These are phyloP conservation scores for Flammula alnicola DNA, from an alignment of 1,284 basidiomycete species.

Conservation along the genomic window DNA sequence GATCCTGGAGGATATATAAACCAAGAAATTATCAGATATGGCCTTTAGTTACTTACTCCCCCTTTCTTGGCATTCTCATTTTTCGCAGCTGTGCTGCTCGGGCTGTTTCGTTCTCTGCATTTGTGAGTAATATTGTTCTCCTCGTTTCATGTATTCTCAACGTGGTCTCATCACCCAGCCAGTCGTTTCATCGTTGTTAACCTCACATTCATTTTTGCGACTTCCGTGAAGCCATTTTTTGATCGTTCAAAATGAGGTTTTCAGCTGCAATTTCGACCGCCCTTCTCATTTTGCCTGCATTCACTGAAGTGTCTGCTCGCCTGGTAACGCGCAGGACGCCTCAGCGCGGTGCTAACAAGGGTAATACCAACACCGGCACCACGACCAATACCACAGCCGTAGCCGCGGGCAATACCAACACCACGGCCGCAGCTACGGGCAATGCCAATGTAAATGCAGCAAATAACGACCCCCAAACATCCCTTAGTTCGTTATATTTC, in stretches of 20 bases:
- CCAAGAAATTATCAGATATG: too few relatives aligned
- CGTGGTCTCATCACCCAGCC: not conserved
- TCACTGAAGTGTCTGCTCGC: constrained; percentile 44
- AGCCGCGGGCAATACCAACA: too few relatives aligned
- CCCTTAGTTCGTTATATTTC: constrained; percentile 34
- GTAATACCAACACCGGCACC: too few relatives aligned
- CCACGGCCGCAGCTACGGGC: too few relatives aligned
- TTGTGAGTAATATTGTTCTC: too few relatives aligned
- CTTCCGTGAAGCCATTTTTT: constrained; percentile 40
- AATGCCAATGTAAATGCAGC: too few relatives aligned
- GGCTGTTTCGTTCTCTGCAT: constrained; percentile 29
- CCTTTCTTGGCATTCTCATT: constrained; percentile 27
- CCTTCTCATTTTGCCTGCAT: constrained; percentile 46
- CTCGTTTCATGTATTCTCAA: too few relatives aligned
- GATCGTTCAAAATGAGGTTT: constrained; percentile 56
- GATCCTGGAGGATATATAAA: too few relatives aligned
- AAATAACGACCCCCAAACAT: constrained; percentile 42
- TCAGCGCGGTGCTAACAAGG: too few relatives aligned
- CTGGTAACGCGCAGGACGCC: constrained; percentile 38
- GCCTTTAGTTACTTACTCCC: constrained; percentile 24
- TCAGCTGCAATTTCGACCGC: constrained; percentile 44
- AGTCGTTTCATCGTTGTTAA: constrained; percentile 23
- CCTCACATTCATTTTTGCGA: constrained; percentile 29
- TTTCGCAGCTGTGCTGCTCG: constrained; percentile 49
- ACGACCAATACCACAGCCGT: too few relatives aligned